Evolutionary conservation across 306 rosid species (phyloP), one percentile per base, ranked within the genome.

Genomic region (Prunus dulcis): DNA sequence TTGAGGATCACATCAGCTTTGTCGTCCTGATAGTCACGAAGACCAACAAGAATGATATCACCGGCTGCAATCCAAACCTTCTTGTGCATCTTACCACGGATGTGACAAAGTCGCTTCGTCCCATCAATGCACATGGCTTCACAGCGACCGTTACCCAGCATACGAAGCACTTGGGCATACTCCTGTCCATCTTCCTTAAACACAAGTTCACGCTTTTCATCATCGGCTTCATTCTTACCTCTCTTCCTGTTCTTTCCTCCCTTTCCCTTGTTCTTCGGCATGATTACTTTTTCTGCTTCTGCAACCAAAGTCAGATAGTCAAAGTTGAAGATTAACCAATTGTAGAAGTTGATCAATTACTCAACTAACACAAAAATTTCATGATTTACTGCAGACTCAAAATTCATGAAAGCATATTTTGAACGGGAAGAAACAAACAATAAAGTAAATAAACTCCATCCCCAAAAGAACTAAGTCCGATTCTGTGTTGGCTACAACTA

Each of bases 31-130:
- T 82, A 82, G 66, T 85, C 88, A 62, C 82, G 86, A 46, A 85
- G 88, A 23, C 86, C 86, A 3, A 82, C 82, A 12, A 85, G 86
- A 56, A 82, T 82, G 80, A 82, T 85, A 73, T 82, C 86, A 28
- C 86, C 86, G 58, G 86, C 86, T 22, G 88, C 88, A 68, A 85
- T 85, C 89, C 89, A 82, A 32, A 85, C 89, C 79, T 85, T 85
- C 82, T 82, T 82, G 77, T 85, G 84, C 86, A 85, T 82, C 74
- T 85, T 85, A 7, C 86, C 89, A 17, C 84, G 66, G 63, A 85
- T 82, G 75, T 82, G 89, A 74, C 84, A 82, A 51, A 85, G 84
- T 1, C 84, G 72, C 76, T 85, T 85, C 41, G 84, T 79, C 23
- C 73, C 62, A n/a, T 82, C 86, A 52, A 85, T 82, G 77, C 86